phyloP scores from a whole-genome alignment of 192 early-diverging fungal species.

The Backusella circina region DNA sequence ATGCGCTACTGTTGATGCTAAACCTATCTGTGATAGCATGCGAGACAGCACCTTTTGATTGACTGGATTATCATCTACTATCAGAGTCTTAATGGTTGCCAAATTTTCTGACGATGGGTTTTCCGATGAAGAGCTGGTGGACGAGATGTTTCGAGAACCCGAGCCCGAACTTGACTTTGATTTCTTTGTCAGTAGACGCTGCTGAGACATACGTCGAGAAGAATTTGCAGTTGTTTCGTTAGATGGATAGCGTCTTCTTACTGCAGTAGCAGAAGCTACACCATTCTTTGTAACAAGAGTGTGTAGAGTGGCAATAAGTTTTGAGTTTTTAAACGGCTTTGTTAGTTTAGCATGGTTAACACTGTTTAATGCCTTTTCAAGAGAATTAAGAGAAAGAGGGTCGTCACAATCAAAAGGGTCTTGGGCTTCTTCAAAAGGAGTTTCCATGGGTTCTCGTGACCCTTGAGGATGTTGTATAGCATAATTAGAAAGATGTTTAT shows the following conservation, averaged over 20 bases:
- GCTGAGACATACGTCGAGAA: not conserved
- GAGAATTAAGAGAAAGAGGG: not conserved
- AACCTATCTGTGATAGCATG: constrained; percentile 38
- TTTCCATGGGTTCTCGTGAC: not conserved
- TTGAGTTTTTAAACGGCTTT: constrained; percentile 25
- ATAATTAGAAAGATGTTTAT: not conserved
- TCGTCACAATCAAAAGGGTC: not conserved
- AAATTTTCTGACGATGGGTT: not conserved
- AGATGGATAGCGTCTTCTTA: not conserved
- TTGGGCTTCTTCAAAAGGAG: not conserved
- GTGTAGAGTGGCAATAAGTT: constrained; percentile 5
- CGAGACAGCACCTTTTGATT: constrained; percentile 66
- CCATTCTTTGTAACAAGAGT: not conserved
- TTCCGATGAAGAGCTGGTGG: not conserved
- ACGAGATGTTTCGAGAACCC: not conserved
- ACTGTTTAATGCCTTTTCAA: not conserved
- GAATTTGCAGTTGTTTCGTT: not conserved
- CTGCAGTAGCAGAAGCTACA: not conserved
- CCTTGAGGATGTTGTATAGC: not conserved
- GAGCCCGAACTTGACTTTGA: not conserved
- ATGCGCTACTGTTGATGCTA: constrained; percentile 13
- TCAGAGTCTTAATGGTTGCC: constrained; percentile 24
- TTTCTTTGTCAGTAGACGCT: not conserved
- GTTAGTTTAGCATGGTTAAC: not conserved
- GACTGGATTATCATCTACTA: constrained; percentile 72